These are phyloP conservation scores for Syzygium oleosum DNA, from an alignment of 345 rosid genomes.

Conservation along the genomic window DNA sequence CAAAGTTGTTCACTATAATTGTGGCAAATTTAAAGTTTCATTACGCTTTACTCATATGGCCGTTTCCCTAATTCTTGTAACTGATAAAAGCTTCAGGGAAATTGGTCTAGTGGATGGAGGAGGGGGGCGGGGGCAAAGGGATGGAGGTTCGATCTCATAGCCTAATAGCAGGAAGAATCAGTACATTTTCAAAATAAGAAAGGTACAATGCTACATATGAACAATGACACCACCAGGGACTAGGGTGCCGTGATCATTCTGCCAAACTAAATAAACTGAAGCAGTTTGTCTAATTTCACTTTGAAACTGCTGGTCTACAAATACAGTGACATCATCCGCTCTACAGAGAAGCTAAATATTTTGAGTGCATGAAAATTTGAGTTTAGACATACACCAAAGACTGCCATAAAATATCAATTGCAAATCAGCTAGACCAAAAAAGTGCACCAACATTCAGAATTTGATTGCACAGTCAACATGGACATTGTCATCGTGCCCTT, in stretches of 20 bases:
- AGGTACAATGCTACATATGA: background rate
- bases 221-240: background rate
- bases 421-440: background rate
- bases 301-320: background rate
- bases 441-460: background rate
- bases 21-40: background rate
- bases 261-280: background rate
- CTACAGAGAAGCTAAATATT: background rate
- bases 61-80: background rate
- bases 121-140: background rate
- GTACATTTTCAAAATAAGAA: background rate
- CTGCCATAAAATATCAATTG: background rate
- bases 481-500: background rate
- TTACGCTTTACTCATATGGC: background rate
- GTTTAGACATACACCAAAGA: background rate
- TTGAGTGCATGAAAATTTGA: background rate
- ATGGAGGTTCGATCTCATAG: background rate
- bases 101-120: background rate
- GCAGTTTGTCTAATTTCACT: background rate
- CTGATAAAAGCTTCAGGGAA: background rate
- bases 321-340: background rate
- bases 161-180: background rate
- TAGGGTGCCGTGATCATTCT: background rate
- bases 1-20: background rate
- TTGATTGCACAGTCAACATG: background rate